Base-by-base conservation (phyloP, 768 basidiomycete genomes). In the Plicaturopsis crispa region DNA sequence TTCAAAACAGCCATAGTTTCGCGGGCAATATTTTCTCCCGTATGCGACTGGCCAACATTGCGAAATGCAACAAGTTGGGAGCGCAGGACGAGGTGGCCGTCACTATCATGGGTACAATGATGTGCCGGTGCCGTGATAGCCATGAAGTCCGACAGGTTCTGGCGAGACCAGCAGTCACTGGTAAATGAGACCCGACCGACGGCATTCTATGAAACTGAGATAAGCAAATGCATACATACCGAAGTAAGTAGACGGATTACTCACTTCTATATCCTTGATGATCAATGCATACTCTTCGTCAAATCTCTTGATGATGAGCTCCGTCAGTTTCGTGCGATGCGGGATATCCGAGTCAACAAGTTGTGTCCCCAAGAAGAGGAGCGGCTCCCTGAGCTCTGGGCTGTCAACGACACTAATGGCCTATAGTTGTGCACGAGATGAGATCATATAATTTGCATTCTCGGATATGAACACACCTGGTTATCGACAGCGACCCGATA, bases 341-440 rank as follows among this genome's bases (percentile, higher is more conserved):
- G 65, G 65, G 2, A 68, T 46, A 26, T 65, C 59, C 0, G 40
- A 24, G 11, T 66, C 54, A 2, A 59, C 34, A 16, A 51, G 38
- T 3, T 53, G 37, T 2, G 37, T 32, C 4, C 56, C 48, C 14
- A 61, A 23, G 28, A 56, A 62, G 0, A 59, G 39, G 0, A 61
- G 40, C 14, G 64, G 51, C 0, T 57, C 51, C 0, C 59, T 48
- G 23, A 69, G 53, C 38, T 60, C 59, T 1, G 40, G 47, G 26
- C 44, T 48, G 14, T 68, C 64, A 7, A 68, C 50, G 31, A 69
- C 50, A 52, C 62, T 56, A 1, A 67, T 40, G 3, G 65, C 57
- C 65, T 67, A 31, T 7, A 33, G 22, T 31, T 6, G n/a, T n/a
- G 12, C 23, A 24, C 6, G 24, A 34, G 16, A 43, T 30, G 19